Conservation (phyloP, 2,329 filamentous ascomycete genomes). For the Paraphoma sp. region DNA sequence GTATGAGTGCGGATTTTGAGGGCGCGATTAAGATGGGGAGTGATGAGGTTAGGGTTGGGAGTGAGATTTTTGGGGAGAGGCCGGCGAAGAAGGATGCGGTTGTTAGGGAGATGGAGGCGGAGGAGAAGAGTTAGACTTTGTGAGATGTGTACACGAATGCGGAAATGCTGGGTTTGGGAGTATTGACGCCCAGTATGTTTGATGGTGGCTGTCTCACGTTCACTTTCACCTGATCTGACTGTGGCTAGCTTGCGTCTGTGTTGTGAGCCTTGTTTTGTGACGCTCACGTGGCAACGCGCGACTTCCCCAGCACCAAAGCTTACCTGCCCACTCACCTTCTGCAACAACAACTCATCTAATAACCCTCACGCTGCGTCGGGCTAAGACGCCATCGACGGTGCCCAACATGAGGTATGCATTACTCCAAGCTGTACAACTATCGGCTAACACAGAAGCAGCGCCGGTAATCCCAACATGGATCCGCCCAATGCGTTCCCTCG, state of each 20-base stretch:
- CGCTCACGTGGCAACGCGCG: background rate
- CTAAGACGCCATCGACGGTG: background rate
- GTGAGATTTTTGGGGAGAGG: constrained; percentile 88
- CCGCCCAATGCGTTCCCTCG: too few species aligned
- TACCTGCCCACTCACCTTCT: background rate
- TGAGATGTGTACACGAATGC: background rate
- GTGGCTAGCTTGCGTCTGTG: too few species aligned
- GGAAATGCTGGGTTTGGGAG: background rate
- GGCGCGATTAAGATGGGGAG: constrained; percentile 84
- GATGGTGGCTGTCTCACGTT: background rate
- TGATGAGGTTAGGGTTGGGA: constrained; percentile 88
- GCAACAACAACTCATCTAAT: background rate
- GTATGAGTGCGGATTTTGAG: constrained; percentile 97
- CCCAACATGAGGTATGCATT: background rate
- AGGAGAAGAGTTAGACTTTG: constrained; percentile 17
- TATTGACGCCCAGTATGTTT: background rate
- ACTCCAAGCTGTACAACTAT: too few species aligned
- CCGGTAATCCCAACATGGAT: too few species aligned
- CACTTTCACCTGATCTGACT: background rate
- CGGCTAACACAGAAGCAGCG: background rate
- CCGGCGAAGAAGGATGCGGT: constrained; percentile 81
- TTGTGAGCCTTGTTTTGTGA: too few species aligned
- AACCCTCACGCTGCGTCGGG: background rate
- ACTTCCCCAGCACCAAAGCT: background rate
- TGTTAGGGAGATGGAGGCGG: constrained; percentile 53